Conservation (phyloP, 140 eudicot species). For the Cichorium intybus region DNA sequence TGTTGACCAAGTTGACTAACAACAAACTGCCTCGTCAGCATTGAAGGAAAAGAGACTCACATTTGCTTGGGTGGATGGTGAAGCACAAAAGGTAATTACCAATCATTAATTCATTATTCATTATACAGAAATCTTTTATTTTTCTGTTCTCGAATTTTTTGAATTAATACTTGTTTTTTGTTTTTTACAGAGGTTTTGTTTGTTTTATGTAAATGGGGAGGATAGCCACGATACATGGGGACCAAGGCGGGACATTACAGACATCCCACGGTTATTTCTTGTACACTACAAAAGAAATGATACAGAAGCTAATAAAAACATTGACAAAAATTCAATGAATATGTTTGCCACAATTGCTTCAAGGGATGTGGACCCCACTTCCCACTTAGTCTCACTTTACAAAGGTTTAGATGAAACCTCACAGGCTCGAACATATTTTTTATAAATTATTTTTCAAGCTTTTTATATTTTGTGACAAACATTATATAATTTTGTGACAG, state of each 20-base stretch:
- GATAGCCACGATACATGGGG: conserved; percentile 83
- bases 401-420: conserved; percentile 67
- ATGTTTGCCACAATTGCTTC: conserved; percentile 46
- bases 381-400: conserved; percentile 87
- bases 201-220: conserved; percentile 70
- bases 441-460: neutral
- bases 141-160: neutral
- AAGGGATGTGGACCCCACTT: conserved; percentile 67
- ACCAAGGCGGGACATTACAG: conserved; percentile 66
- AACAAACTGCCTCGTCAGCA: conserved; percentile 41
- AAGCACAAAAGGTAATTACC: conserved; percentile 83
- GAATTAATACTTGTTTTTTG: neutral
- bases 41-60: conserved; percentile 76
- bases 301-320: conserved; percentile 35
- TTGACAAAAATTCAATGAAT: conserved; percentile 36
- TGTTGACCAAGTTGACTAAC: conserved; percentile 33
- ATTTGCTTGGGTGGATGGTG: conserved; percentile 97
- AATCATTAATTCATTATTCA: too few relatives aligned
- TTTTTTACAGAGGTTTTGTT: conserved; percentile 65
- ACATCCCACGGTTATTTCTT: conserved; percentile 60
- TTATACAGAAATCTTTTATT: neutral
- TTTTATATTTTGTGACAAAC: neutral
- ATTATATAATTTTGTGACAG: conserved; percentile 37
- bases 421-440: conserved; percentile 50
- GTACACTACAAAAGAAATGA: conserved; percentile 71